Evolutionary conservation across 2,329 filamentous ascomycete species (phyloP), one percentile per base, ranked within the genome.

Genomic region (Hypoxylon sp.): DNA sequence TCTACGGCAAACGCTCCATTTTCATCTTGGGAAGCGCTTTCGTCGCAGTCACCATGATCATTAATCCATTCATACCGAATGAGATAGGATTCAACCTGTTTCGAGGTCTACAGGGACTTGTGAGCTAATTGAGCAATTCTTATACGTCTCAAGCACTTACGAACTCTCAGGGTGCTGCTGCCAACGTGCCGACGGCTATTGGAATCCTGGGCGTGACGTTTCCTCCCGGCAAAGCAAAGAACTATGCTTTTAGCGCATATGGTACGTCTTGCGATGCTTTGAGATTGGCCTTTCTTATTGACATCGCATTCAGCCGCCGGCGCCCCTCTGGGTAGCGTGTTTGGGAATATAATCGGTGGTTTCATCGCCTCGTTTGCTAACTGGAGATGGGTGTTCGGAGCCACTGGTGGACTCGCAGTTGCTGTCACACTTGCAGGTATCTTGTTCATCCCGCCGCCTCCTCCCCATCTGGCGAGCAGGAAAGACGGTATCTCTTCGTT

Each of bases 351-450:
- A 4, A 76, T 91, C 14, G 84, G 87, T 7, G 90, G 90, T 17
- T 79, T 92, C 43, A 86, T 93, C 17, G 86, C 86, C 1, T 80
- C 90, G 60, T 92, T 87, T 68, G 80, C 85, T 11, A 85, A 79
- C 53, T 92, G 90, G 90, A 87, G 86, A 77, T 91, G 89, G 84
- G 87, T 91, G 0, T 91, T 91, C 75, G 90, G 89, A 70, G 85
- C 87, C 19, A 83, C 89, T 17, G 88, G 88, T 19, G 87, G 90
- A 51, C 80, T 91, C 38, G 87, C 86, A 3, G 84, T 83, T 19
- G 66, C 85, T 21, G 85, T 90, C 38, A 86, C 89, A 0, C 77
- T 85, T 0, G 85, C 85, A 0, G 88, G 86, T 21, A 79, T 88
- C 65, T 81, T 90, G 59, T 81, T 90, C 59, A 89, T 93, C 57